Conservation (phyloP, 106 monocot species). For the Gastrodia elata region DNA sequence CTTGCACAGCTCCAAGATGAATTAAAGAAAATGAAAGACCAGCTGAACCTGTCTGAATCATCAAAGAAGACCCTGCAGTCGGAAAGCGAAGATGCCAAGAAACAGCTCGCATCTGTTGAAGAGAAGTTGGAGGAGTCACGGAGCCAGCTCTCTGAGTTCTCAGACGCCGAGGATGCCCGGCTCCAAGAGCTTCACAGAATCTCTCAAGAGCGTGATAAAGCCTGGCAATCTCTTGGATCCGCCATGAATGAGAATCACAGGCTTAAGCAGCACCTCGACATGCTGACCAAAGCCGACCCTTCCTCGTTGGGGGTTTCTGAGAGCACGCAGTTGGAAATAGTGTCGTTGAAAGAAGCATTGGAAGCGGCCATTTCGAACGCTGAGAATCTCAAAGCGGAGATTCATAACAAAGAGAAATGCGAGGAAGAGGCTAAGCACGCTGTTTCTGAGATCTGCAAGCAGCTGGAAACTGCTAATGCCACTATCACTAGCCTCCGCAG, state of each 20-base stretch:
- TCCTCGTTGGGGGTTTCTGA: constrained; percentile 24
- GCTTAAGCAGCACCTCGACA: constrained; percentile 60
- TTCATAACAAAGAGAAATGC: constrained; percentile 26
- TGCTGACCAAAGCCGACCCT: constrained; percentile 23
- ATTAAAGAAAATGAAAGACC: constrained; percentile 73
- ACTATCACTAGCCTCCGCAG: constrained; percentile 42
- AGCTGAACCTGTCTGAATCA: constrained; percentile 46
- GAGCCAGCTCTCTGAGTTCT: constrained; percentile 47
- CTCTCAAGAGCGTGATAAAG: constrained; percentile 52
- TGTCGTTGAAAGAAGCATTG: constrained; percentile 27
- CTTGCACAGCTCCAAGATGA: constrained; percentile 59
- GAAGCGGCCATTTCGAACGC: constrained; percentile 26
- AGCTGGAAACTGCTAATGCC: constrained; percentile 51
- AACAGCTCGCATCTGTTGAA: constrained; percentile 27
- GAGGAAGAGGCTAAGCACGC: constrained; percentile 34
- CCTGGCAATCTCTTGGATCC: constrained; percentile 55
- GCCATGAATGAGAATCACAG: constrained; percentile 65
- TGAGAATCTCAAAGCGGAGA: constrained; percentile 39
- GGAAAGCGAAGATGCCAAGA: constrained; percentile 63
- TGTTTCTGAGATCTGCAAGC: constrained; percentile 38
- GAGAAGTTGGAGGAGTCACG: constrained; percentile 46
- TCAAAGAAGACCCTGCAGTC: constrained; percentile 39
- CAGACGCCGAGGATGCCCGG: constrained; percentile 46
- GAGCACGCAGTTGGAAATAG: constrained; percentile 19
- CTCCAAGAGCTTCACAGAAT: constrained; percentile 58